These are phyloP conservation scores for Wickerhamiella bombiphila DNA, from an alignment of 805 yeast species.

Conservation along the genomic window DNA sequence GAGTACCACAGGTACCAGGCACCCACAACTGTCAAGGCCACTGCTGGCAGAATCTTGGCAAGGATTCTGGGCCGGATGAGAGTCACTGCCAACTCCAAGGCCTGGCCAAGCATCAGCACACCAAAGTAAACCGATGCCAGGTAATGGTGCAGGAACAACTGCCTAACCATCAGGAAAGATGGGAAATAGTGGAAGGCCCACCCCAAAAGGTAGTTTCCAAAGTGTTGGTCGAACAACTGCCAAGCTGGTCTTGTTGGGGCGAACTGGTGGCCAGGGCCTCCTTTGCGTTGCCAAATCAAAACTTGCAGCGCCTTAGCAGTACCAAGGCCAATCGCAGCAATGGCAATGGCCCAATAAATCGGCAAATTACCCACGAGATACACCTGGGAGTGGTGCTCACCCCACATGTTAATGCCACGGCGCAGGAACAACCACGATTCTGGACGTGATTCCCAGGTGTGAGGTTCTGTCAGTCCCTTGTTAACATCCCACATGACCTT, in stretches of 20 bases:
- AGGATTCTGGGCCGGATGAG: constrained; percentile 12
- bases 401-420: constrained; percentile 48
- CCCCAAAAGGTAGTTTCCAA: constrained; percentile 37
- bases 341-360: constrained; percentile 36
- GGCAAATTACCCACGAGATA: constrained; percentile 53
- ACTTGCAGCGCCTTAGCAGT: constrained; percentile 20
- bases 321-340: constrained; percentile 20
- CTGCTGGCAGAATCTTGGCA: constrained; percentile 28
- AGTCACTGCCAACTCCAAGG: constrained; percentile 24
- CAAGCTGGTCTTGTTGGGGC: constrained; percentile 16
- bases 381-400: constrained; percentile 30
- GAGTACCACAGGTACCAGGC: constrained; percentile 47
- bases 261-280: constrained; percentile 18
- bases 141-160: constrained; percentile 85
- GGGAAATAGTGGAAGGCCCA: constrained; percentile 48
- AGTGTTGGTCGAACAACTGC: constrained; percentile 22
- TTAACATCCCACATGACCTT: constrained; percentile 39
- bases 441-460: constrained; percentile 41
- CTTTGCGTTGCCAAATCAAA: constrained; percentile 28
- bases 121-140: constrained; percentile 87
- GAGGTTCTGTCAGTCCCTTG: constrained; percentile 33
- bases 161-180: constrained; percentile 73
- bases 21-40: constrained; percentile 36
- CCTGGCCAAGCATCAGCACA: constrained; percentile 57
- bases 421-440: constrained; percentile 45